phyloP scores from a whole-genome alignment of 345 rosid genomes.

The Bruguiera gymnorhiza region DNA sequence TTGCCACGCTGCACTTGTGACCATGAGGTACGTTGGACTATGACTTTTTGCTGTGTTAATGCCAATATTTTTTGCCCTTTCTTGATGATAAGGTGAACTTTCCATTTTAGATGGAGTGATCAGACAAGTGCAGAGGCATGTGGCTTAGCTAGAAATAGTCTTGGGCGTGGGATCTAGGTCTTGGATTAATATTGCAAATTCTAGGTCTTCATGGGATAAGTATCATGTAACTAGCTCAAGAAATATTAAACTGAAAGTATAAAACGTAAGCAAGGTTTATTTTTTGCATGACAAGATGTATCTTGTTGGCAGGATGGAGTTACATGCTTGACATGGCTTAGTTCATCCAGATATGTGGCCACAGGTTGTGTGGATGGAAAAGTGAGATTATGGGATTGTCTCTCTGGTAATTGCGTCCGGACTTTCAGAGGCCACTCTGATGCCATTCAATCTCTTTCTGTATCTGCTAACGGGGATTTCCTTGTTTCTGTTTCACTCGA shows the following conservation, averaged over 20 bases:
- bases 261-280: not conserved
- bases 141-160: too few species aligned
- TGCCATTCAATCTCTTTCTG: constrained; percentile 52
- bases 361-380: constrained; percentile 76
- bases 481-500: constrained; percentile 71
- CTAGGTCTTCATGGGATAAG: not conserved
- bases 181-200: too few species aligned
- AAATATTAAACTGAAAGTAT: not conserved
- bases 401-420: constrained; percentile 62
- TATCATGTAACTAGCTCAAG: not conserved
- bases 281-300: not conserved
- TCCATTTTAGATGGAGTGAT: too few species aligned
- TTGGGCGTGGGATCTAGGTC: too few species aligned
- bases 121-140: too few species aligned
- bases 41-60: too few species aligned
- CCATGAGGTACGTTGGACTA: constrained; percentile 50
- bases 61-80: too few species aligned
- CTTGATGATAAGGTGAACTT: too few species aligned
- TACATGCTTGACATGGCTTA: constrained; percentile 76
- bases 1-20: constrained; percentile 62
- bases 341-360: constrained; percentile 57
- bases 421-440: constrained; percentile 63
- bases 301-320: constrained; percentile 60
- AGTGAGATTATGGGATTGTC: constrained; percentile 78
- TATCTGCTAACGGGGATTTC: constrained; percentile 45